phyloP scores from a whole-genome alignment of 352 stramenopile genomes.

The Pythium sp. region DNA sequence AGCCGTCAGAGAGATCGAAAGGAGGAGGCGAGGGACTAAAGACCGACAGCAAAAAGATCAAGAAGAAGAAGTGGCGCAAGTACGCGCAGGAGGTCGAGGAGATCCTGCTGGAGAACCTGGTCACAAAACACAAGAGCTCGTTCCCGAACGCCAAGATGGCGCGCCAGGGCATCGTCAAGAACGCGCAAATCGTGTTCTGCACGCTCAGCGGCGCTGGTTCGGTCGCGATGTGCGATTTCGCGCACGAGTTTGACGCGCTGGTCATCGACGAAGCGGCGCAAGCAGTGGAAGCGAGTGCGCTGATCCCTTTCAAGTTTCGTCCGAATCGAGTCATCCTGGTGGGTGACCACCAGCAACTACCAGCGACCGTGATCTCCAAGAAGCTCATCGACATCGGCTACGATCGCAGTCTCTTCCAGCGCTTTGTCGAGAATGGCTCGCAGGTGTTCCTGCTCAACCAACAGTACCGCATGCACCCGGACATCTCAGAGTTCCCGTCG shows the following conservation, averaged over 20 bases:
- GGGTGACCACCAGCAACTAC: slow-evolving; percentile 97
- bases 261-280: slow-evolving; percentile 98
- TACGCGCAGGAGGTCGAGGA: slow-evolving; percentile 70
- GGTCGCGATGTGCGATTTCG: slow-evolving; percentile 81
- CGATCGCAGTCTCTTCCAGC: slow-evolving; percentile 95
- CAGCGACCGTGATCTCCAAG: slow-evolving; percentile 96
- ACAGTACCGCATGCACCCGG: slow-evolving; percentile 98
- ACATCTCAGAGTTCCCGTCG: slow-evolving; percentile 95
- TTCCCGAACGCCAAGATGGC: slow-evolving; percentile 55
- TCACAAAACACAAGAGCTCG: slow-evolving; percentile 54
- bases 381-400: slow-evolving; percentile 81
- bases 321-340: slow-evolving; percentile 81
- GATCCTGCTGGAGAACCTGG: slow-evolving; percentile 66
- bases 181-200: slow-evolving; percentile 82
- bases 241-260: slow-evolving; percentile 94
- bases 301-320: slow-evolving; percentile 95
- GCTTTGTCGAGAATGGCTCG: slow-evolving; percentile 85
- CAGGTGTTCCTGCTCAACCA: slow-evolving; percentile 89
- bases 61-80: slow-evolving; percentile 72
- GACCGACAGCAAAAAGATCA: slow-evolving; percentile 39
- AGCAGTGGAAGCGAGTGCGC: slow-evolving; percentile 94
- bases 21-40: slow-evolving; percentile 17
- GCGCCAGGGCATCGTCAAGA: slow-evolving; percentile 67
- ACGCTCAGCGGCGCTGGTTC: slow-evolving; percentile 81
- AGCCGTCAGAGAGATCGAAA: slow-evolving; percentile 21